phyloP scores from a whole-genome alignment of 2,329 filamentous ascomycete species.

The Sporothrix protearum region DNA sequence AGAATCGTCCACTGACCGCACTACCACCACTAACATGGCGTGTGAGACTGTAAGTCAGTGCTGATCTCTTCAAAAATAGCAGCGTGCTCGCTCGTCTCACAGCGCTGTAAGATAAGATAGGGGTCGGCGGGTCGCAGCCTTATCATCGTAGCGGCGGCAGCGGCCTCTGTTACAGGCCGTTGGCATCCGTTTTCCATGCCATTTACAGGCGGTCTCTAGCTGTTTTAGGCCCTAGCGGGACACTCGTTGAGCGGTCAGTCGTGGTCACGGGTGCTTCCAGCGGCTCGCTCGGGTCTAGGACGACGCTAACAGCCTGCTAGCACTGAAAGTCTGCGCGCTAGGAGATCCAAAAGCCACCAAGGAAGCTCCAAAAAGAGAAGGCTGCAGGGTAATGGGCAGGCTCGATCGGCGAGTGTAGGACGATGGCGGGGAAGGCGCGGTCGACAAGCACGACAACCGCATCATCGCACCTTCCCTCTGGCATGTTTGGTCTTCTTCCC shows the following conservation, averaged over 20 bases:
- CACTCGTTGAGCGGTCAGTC: background rate
- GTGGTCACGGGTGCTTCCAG: conserved; percentile 17
- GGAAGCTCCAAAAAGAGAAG: background rate
- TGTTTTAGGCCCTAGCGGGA: background rate
- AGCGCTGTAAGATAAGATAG: background rate
- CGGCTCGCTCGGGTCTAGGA: conserved; percentile 13
- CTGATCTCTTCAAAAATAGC: background rate
- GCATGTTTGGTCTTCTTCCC: background rate
- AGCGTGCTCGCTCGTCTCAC: background rate
- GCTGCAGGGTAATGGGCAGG: background rate
- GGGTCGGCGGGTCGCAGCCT: background rate
- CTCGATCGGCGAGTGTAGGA: background rate
- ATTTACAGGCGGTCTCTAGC: conserved; percentile 9
- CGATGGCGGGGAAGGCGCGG: background rate
- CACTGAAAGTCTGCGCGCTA: background rate
- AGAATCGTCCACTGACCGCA: too few relatives aligned
- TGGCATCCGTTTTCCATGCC: background rate
- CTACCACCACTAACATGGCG: background rate
- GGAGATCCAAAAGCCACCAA: background rate
- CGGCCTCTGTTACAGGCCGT: conserved; percentile 2
- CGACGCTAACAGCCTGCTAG: background rate
- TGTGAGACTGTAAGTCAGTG: background rate
- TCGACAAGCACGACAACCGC: background rate
- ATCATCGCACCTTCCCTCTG: conserved; percentile 11
- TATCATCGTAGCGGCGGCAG: background rate